phyloP scores from a whole-genome alignment of 2,329 filamentous ascomycete species.

The Fusarium pininemorale region DNA sequence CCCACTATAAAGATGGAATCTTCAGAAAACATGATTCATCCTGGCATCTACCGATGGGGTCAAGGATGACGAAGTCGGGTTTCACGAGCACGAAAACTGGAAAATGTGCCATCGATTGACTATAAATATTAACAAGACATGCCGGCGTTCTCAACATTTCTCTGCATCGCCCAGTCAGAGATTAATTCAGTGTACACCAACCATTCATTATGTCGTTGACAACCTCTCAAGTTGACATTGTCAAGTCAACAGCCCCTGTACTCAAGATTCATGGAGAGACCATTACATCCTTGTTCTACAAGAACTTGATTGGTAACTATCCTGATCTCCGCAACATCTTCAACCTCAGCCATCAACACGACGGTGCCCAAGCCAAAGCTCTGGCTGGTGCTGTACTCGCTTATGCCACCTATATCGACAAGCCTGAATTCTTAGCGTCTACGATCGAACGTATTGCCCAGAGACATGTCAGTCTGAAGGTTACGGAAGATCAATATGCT shows the following conservation, averaged over 20 bases:
- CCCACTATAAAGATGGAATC: not conserved
- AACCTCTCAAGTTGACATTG: not conserved
- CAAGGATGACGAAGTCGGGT: not conserved
- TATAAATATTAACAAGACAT: not conserved
- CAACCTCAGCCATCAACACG: conserved; percentile 55
- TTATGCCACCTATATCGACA: not conserved
- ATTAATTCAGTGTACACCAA: not conserved
- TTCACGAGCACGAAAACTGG: not conserved
- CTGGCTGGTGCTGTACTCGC: conserved; percentile 58
- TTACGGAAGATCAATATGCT: not conserved
- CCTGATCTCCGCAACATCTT: conserved; percentile 73
- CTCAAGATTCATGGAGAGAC: conserved; percentile 64
- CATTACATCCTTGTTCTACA: conserved; percentile 75
- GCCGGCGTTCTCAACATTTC: not conserved
- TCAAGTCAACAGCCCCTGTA: conserved; percentile 3
- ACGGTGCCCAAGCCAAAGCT: conserved; percentile 37
- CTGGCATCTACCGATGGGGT: not conserved
- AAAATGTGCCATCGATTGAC: not conserved
- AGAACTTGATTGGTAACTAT: conserved; percentile 68
- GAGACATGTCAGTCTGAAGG: conserved; percentile 1
- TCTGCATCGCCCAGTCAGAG: too few species aligned
- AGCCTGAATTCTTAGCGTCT: conserved; percentile 34
- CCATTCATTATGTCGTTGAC: not conserved
- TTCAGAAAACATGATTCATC: not conserved
- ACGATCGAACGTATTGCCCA: conserved; percentile 53